These are phyloP conservation scores for Teratosphaeria destructans DNA, from an alignment of 2,329 filamentous ascomycete species.

Conservation along the genomic window DNA sequence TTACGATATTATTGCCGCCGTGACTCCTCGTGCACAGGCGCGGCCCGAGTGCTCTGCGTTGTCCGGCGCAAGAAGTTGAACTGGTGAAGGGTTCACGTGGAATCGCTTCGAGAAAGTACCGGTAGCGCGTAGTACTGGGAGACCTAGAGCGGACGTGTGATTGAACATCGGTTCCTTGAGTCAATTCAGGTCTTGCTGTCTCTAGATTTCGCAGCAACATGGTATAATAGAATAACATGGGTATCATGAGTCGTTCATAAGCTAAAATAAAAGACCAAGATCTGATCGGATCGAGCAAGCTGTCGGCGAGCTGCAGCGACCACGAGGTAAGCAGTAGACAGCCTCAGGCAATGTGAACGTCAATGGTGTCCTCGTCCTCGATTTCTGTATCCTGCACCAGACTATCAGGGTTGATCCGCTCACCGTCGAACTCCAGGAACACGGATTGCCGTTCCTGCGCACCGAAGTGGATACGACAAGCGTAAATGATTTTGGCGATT, in stretches of 20 bases:
- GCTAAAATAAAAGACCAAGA: not conserved
- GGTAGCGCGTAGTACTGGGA: not conserved
- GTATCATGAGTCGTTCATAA: not conserved
- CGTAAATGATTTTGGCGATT: constrained; percentile 51
- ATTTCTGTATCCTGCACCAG: constrained; percentile 60
- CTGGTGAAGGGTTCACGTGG: not conserved
- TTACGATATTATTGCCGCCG: not conserved
- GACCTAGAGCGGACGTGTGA: not conserved
- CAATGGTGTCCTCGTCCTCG: constrained; percentile 62
- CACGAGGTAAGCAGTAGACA: not conserved
- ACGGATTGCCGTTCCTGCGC: constrained; percentile 46
- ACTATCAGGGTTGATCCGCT: constrained; percentile 50
- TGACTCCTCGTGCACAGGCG: not conserved
- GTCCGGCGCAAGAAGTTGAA: not conserved
- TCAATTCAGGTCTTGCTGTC: not conserved
- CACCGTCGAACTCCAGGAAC: constrained; percentile 64
- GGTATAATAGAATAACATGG: not conserved
- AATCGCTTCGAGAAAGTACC: not conserved
- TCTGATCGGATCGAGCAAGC: not conserved
- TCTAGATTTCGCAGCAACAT: not conserved
- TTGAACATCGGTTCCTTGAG: not conserved
- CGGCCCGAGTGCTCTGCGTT: not conserved
- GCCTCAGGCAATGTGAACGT: constrained; percentile 54
- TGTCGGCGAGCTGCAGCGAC: not conserved
- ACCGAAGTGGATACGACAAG: constrained; percentile 44